Evolutionary conservation across 768 basidiomycete genomes (phyloP), one percentile per base, ranked within the genome.

Genomic region (Leccinum variicolor): DNA sequence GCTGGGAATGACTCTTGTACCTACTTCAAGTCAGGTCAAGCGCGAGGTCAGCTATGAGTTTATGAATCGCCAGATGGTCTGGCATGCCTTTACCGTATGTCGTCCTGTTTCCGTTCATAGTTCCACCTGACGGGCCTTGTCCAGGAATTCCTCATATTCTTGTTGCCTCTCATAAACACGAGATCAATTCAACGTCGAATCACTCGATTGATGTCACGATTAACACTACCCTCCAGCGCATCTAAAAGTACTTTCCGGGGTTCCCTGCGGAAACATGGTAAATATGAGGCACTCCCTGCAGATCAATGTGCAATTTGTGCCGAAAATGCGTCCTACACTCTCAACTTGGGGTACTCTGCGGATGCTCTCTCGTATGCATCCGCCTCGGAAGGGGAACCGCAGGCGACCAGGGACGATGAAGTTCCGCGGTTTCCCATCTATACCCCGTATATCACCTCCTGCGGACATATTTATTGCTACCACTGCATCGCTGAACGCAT

Each of bases 51-150:
- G 92, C 67, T 99, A 97, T 73, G 97, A 98, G 68, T 98, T 94
- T 67, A 96, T 98, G 92, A 98, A 98, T 66, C 90, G 97, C 63
- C 96, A 98, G 72, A 91, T 99, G 83, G 97, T 99, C 54, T 99
- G 97, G 97, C 92, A 95, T 69, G 92, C 94, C 0, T 96, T 98
- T 72, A 98, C 97, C 7, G 96, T 96, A 67, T 54, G 91, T 52
- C 33, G 25, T 21, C 25, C 23, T 34, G 21, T 45, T 51, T 43
- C 33, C 49, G 15, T 21, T 29, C 33, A 31, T 31, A 3, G 31
- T 23, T 14, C 50, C 19, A 34, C 45, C 57, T 60, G 48, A 62
- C n/a, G 51, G 21, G 15, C 23, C 9, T 54, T 60, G n/a, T 41
- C 28, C 61, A 98, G 96, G 95, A 98, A 82, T 98, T 98, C 73